Conservation (phyloP, 148 eudicot species). For the Silene uniflora region DNA sequence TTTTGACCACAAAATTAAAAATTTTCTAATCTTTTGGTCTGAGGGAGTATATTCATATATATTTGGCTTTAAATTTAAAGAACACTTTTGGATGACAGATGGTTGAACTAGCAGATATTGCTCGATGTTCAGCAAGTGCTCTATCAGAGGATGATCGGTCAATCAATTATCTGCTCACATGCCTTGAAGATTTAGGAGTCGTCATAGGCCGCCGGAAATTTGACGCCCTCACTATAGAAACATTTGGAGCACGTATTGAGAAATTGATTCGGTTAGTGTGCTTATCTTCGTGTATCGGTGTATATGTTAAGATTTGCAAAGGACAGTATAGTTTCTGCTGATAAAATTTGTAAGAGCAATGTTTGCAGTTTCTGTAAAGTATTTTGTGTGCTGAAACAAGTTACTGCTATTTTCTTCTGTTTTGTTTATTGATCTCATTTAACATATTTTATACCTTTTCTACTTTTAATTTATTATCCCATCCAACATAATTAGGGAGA, state of each 20-base stretch:
- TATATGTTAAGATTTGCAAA: conserved; percentile 1
- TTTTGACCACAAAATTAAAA: neutral
- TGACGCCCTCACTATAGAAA: conserved; percentile 89
- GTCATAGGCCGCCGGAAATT: conserved; percentile 74
- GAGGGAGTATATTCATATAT: neutral
- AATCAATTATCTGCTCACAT: conserved; percentile 64
- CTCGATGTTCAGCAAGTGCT: conserved; percentile 83
- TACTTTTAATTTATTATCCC: neutral
- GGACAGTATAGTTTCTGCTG: neutral
- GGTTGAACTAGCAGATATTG: conserved; percentile 94
- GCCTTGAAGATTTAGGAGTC: conserved; percentile 84
- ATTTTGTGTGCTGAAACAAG: neutral
- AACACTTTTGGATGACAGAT: conserved; percentile 48
- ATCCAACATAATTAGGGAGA: conserved; percentile 54
- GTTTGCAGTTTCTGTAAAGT: neutral
- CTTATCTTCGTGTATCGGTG: conserved; percentile 10
- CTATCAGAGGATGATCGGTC: conserved; percentile 81
- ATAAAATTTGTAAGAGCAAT: neutral
- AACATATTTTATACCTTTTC: neutral
- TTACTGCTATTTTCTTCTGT: neutral
- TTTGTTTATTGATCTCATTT: neutral
- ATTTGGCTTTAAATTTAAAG: conserved; percentile 13
- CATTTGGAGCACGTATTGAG: conserved; percentile 96
- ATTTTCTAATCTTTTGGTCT: neutral
- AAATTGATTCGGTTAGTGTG: conserved; percentile 76